Evolutionary conservation across 495 filamentous ascomycete species (phyloP), one percentile per base, ranked within the genome.

Genomic region (Glarea lozoyensis): DNA sequence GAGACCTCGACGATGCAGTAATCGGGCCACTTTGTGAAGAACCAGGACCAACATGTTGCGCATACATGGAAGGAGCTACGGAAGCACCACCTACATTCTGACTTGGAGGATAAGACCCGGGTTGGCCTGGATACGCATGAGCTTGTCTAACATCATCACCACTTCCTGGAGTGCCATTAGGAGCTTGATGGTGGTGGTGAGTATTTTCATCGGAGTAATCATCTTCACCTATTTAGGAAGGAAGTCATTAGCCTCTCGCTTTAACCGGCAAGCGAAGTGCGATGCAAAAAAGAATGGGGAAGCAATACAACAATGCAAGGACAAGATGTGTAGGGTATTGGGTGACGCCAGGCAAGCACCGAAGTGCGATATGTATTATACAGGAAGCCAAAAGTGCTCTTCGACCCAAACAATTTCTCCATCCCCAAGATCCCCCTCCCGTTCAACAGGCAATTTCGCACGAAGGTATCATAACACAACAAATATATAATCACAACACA

Each of bases 111-210:
- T 82, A 81, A 56, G 79, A 78, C 37, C 72, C 60, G 34, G 81
- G 73, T 49, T 88, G 84, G 24, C 77, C 78, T 32, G 79, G 73
- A 63, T 95, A 95, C 47, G 86, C 77, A 41, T 94, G 86, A 21
- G 79, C 66, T 25, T 79, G 76, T 37, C 87, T 82, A 27, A 87
- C 68, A 45, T 89, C 81, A 46, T 70, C 55, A 45, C 65, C 55
- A 52, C 60, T 37, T 10, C 33, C 12, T 19, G 36, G 32, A 15
- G 42, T 38, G 21, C 34, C 45, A 17, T 20, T 24, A 48, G 71
- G 54, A 54, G 66, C 58, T 58, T 65, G 69, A 46, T 82, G 81
- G 48, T 82, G 79, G 50, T 84, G 79, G 41, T 78, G 73, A 46
- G 75, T 73, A 49, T 73, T 65, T 35, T 65, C 67, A 52, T 76